Base-by-base conservation (phyloP, 176 grass and related monocot species). In the Secale cereale region DNA sequence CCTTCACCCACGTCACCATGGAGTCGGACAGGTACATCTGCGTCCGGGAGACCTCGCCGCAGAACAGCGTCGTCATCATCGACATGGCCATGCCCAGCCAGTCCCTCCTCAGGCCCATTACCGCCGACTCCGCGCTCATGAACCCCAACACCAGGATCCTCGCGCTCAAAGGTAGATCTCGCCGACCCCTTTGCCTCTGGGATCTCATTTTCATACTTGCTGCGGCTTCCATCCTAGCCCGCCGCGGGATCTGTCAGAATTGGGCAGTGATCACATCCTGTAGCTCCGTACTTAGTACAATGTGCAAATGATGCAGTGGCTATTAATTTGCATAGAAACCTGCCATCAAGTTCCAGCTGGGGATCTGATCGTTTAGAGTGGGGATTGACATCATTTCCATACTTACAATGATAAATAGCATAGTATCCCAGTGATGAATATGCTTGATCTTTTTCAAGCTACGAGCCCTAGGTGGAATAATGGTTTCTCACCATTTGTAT, bases 61-160 rank as follows among this genome's bases (percentile, higher is more conserved):
- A n/a, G n/a, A n/a, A n/a, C n/a, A n/a, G n/a, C n/a, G n/a, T n/a
- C n/a, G n/a, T n/a, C n/a, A n/a, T n/a, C n/a, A n/a, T n/a, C n/a
- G n/a, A n/a, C n/a, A n/a, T n/a, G n/a, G n/a, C n/a, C n/a, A n/a
- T n/a, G 97, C 97, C 97, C 59, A 90, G 74, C 81, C 97, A 98
- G 86, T 93, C 97, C 35, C 87, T 98, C 57, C 88, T 93, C 12
- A 87, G 97, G 26, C 97, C 97, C 77, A 98, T 98, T 74, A 98
- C 97, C 65, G 97, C 97, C 45, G 97, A 98, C 86, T 95, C 93
- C 30, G 97, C 97, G 0, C 79, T 98, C 77, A 98, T 98, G 97
- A 98, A 98, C 86, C 97, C 93, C 61, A 94, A 95, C 85, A 89
- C 82, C 88, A 92, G 93, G 52, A 98, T 98, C 86, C 97, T 98